Percentiles rank a stretch among this genome's conserved stretches.
Conservation (phyloP, 225 moss, liverwort and hornwort species). For the Neckera pumila region DNA sequence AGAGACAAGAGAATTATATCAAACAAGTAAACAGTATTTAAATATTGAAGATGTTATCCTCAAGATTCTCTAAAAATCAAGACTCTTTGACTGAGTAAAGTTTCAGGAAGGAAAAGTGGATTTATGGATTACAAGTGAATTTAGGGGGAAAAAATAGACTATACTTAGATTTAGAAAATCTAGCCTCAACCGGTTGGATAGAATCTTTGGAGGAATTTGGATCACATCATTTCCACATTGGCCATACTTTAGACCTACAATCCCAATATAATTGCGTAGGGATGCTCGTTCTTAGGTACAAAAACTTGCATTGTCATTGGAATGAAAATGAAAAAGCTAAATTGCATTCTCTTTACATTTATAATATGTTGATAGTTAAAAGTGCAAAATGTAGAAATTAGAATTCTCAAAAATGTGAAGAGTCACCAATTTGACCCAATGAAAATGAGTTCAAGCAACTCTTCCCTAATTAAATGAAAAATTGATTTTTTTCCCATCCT, state of each 20-base stretch:
- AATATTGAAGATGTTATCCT: neutral
- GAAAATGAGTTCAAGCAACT: too few relatives aligned
- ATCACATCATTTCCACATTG: neutral
- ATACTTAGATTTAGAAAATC: neutral
- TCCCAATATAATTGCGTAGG: neutral
- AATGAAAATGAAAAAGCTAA: fast-evolving
- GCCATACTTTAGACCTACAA: fast-evolving
- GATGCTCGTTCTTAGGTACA: neutral
- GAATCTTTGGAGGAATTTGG: neutral
- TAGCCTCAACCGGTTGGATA: fast-evolving
- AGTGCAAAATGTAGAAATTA: fast-evolving
- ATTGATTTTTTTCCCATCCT: too few relatives aligned
- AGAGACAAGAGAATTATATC: neutral
- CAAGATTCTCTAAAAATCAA: too few relatives aligned
- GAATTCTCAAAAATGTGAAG: fast-evolving
- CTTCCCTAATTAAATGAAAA: too few relatives aligned
- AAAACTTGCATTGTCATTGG: neutral
- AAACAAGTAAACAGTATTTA: neutral
- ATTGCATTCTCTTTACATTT: neutral
- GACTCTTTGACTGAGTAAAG: neutral
- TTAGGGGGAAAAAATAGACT: neutral
- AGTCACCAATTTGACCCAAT: neutral
- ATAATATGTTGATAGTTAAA: neutral
- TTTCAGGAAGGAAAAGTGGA: fast-evolving
- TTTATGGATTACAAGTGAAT: neutral